Base-by-base conservation (phyloP, 2,329 filamentous ascomycete genomes). In the Botryotinia calthae region DNA sequence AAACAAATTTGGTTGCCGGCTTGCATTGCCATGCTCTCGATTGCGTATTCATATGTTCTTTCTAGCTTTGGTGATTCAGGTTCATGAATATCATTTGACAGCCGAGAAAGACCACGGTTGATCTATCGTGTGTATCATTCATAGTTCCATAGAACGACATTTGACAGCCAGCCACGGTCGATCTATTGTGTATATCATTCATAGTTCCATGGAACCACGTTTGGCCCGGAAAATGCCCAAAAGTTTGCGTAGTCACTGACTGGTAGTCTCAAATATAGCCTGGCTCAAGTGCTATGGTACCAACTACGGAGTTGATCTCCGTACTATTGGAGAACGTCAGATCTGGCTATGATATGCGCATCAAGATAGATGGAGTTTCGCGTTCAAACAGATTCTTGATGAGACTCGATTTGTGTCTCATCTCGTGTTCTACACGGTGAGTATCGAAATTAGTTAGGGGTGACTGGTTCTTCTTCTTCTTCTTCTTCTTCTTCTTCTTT, bases 71-170 rank as follows among this genome's bases (percentile, higher is more conserved):
- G n/a, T 68, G 20, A 40, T 31, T 31, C n/a, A 42, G n/a, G 18
- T 67, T 31, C 65, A 67, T 56, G 48, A 67, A 56, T 31, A 67
- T 67, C 48, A 67, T 56, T 67, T 31, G 48, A 67, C 25, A 42
- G 16, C 31, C 37, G n/a, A 40, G 25, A 42, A 31, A 56, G 34
- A 25, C n/a, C 14, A 67, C 8, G 5, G 34, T 25, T 42, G 48
- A 68, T 68, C 65, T 44, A 20, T 56, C 64, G 16, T 67, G 16
- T 40, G 4, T 40, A 54, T 66, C 46, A 42, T 67, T 22, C n/a
- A 31, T 56, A 56, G n/a, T 56, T 56, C 51, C 51, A 56, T 18
- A 18, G 48, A 67, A 56, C 40, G 54, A 56, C 48, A 67, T 56
- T 67, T 31, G 48, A 67, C 25, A 31, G 25, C 40, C 48, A 20